phyloP scores from a whole-genome alignment of 495 filamentous ascomycete species.

The Penicillium coffeae region DNA sequence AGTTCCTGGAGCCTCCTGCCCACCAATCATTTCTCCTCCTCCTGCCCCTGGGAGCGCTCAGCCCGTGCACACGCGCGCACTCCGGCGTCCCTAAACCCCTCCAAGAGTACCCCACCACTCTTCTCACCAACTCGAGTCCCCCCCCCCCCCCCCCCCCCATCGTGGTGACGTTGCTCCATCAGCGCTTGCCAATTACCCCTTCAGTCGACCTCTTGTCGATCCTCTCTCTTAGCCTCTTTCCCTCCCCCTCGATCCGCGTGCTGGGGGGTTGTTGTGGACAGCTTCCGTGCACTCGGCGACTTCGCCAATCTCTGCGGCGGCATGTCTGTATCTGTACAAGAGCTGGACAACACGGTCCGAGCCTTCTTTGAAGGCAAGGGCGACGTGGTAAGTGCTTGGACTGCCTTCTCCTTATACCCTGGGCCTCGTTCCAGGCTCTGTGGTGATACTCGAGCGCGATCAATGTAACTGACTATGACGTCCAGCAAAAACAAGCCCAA shows the following conservation, averaged over 20 bases:
- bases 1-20: background rate
- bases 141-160: conserved; percentile 2
- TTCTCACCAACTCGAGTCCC: background rate
- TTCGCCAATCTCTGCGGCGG: conserved; percentile 35
- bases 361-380: conserved; percentile 96
- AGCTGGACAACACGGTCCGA: conserved; percentile 92
- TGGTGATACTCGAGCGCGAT: background rate
- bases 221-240: background rate
- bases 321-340: conserved; percentile 74
- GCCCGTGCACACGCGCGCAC: conserved; percentile 5
- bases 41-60: background rate
- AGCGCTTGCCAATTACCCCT: conserved; percentile 8
- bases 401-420: background rate
- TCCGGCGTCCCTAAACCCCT: conserved; percentile 19
- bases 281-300: conserved; percentile 23
- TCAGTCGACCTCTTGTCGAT: background rate
- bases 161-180: background rate
- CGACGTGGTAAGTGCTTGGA: conserved; percentile 61
- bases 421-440: background rate
- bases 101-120: conserved; percentile 29
- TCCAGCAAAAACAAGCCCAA: conserved; percentile 95
- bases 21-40: conserved; percentile 8
- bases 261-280: conserved; percentile 13
- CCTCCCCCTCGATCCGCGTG: background rate
- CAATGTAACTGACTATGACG: conserved; percentile 11